Percentiles rank a stretch among this genome's conserved stretches.
These are phyloP conservation scores for Saccharomyces hybrid DNA, from an alignment of 1,139 yeast genomes.

Conservation along the genomic window DNA sequence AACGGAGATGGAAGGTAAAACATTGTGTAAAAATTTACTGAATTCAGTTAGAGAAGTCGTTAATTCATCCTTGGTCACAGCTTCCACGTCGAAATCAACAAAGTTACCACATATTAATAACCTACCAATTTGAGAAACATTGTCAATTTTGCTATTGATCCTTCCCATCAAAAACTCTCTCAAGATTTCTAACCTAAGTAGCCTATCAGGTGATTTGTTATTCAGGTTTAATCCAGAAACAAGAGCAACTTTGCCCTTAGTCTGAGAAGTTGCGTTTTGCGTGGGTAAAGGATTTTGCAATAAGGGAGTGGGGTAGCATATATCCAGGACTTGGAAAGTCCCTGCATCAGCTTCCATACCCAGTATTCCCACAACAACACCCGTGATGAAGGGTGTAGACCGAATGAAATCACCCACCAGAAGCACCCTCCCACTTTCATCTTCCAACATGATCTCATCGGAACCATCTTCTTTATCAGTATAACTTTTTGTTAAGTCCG, in stretches of 20 bases:
- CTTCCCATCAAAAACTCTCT: conserved; percentile 70
- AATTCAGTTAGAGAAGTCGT: conserved; percentile 35
- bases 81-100: conserved; percentile 34
- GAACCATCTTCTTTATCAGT: conserved; percentile 42
- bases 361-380: conserved; percentile 73
- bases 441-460: conserved; percentile 71
- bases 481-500: conserved; percentile 38
- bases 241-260: conserved; percentile 44
- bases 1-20: conserved; percentile 56
- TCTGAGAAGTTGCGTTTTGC: conserved; percentile 6
- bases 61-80: conserved; percentile 21
- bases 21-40: conserved; percentile 53
- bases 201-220: conserved; percentile 36
- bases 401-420: conserved; percentile 59
- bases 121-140: conserved; percentile 40
- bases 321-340: conserved; percentile 74
- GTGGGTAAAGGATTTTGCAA: conserved; percentile 43
- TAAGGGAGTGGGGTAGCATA: conserved; percentile 59
- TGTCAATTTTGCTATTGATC: conserved; percentile 36
- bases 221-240: conserved; percentile 67
- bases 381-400: conserved; percentile 61
- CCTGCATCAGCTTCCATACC: conserved; percentile 87
- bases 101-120: conserved; percentile 75
- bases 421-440: conserved; percentile 83
- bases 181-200: conserved; percentile 51